phyloP scores from a whole-genome alignment of 345 rosid genomes.

The Cardiospermum halicacabum region DNA sequence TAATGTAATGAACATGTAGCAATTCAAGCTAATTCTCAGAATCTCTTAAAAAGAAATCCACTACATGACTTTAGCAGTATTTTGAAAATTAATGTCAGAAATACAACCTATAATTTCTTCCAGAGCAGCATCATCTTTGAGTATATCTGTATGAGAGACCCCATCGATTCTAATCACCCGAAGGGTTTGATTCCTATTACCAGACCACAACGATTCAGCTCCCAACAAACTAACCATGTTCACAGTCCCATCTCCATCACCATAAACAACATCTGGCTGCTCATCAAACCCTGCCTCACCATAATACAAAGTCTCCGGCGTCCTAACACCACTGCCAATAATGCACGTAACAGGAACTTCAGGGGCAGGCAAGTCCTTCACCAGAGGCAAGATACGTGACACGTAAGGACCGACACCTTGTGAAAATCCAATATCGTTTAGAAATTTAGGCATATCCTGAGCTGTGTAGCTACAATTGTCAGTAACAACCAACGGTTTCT shows the following conservation, averaged over 20 bases:
- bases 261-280: constrained; percentile 57
- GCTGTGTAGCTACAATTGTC: constrained; percentile 50
- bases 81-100: constrained; percentile 36
- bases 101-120: constrained; percentile 40
- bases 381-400: constrained; percentile 54
- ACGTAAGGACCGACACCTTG: constrained; percentile 53
- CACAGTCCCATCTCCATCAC: constrained; percentile 93
- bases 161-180: constrained; percentile 37
- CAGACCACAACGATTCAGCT: constrained; percentile 39
- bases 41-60: not conserved
- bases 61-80: not conserved
- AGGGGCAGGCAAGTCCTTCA: constrained; percentile 30
- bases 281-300: constrained; percentile 47
- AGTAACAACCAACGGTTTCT: constrained; percentile 43
- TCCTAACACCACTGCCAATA: constrained; percentile 51
- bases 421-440: constrained; percentile 57
- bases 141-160: constrained; percentile 59
- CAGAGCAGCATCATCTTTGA: constrained; percentile 44
- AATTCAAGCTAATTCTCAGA: not conserved
- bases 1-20: no score
- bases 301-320: constrained; percentile 57
- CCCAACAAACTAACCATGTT: constrained; percentile 62
- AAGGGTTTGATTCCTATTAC: constrained; percentile 32
- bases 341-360: constrained; percentile 67
- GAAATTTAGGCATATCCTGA: constrained; percentile 37